Evolutionary conservation across 78 protist species (phyloP).

Genomic region (Trichosphaerium sp.): DNA sequence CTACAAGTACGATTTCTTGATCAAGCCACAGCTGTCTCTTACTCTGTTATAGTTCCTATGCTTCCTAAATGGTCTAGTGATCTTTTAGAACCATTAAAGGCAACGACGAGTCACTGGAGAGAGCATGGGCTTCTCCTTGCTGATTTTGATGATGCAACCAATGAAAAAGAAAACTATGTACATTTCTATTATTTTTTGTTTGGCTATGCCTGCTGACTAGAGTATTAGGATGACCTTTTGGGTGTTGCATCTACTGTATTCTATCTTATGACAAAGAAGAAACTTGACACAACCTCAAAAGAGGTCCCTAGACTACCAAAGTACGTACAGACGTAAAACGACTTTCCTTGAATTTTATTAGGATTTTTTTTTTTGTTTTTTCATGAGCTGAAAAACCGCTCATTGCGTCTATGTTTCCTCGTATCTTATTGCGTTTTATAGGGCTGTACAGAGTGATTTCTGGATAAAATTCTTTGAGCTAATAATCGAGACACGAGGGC

Average conservation of each 20-base stretch:
- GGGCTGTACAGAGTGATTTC: no score
- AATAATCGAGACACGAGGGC: no score
- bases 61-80: conserved; percentile 10
- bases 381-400: no score
- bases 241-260: conserved; percentile 6
- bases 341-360: no score
- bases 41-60: not conserved
- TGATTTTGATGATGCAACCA: not conserved
- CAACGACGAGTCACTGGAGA: not conserved
- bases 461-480: no score
- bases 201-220: not conserved
- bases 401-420: no score
- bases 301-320: not conserved
- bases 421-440: no score
- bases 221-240: conserved; percentile 20
- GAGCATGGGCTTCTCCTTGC: not conserved
- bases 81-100: conserved; percentile 1
- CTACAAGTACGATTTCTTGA: no score
- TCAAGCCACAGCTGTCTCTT: no score
- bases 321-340: no score
- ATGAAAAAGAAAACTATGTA: not conserved
- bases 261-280: conserved; percentile 4
- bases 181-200: not conserved
- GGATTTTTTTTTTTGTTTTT: no score
- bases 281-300: not conserved